These are phyloP conservation scores for Phytophthora tentaculata DNA, from an alignment of 352 stramenopile genomes.

Conservation along the genomic window DNA sequence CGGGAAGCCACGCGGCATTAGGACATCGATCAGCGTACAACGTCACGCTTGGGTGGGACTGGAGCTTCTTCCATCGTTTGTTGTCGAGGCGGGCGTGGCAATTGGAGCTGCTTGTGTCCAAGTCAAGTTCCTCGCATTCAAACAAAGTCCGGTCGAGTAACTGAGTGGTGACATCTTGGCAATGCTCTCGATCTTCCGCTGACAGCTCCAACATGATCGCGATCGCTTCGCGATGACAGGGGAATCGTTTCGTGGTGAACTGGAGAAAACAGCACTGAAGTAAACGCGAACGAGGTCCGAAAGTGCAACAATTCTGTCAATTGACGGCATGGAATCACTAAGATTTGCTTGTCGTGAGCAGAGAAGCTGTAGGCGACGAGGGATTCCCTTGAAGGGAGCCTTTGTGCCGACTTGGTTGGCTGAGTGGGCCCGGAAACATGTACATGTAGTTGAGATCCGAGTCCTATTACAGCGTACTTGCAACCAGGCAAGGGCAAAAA, in stretches of 20 bases:
- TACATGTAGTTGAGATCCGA: too few relatives aligned
- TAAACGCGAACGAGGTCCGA: constrained; percentile 12
- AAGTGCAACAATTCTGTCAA: constrained; percentile 12
- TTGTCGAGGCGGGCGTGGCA: constrained; percentile 18
- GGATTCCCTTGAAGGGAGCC: background rate
- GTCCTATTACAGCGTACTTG: too few relatives aligned
- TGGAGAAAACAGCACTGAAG: constrained; percentile 11
- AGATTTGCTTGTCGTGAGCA: constrained; percentile 9
- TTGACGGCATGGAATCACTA: constrained; percentile 14
- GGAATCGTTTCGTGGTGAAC: background rate
- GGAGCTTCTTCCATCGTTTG: constrained; percentile 31
- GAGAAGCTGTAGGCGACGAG: background rate
- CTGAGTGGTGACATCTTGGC: constrained; percentile 26
- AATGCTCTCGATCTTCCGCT: constrained; percentile 14
- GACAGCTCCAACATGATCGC: constrained; percentile 19
- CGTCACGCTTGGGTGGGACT: constrained; percentile 21
- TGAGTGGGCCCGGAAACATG: background rate
- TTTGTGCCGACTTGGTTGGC: background rate
- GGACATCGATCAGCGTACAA: constrained; percentile 29
- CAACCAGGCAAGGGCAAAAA: too few relatives aligned
- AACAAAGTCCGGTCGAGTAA: constrained; percentile 26
- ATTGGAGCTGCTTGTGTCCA: background rate
- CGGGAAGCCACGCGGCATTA: constrained; percentile 27
- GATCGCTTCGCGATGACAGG: background rate
- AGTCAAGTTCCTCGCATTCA: constrained; percentile 24